phyloP scores from a whole-genome alignment of 73 alveolate genomes.

The Paramecium bursaria region DNA sequence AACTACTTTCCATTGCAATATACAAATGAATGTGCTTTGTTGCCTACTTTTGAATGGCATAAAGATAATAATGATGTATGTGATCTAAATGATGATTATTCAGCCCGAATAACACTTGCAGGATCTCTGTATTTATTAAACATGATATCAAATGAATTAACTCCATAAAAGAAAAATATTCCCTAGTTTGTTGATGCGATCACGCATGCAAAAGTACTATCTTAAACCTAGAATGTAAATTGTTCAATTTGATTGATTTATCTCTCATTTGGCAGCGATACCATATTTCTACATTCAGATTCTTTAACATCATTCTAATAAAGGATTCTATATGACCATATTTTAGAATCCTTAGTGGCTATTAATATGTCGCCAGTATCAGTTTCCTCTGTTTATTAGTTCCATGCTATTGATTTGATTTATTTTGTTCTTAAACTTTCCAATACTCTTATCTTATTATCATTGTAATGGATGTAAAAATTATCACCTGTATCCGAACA shows the following conservation, averaged over 20 bases:
- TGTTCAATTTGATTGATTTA: constrained; percentile 44
- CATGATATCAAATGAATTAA: not conserved
- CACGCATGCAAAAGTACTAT: constrained; percentile 26
- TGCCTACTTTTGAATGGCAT: not conserved
- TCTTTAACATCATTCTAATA: constrained; percentile 5
- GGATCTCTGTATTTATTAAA: constrained; percentile 54
- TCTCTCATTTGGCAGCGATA: constrained; percentile 42
- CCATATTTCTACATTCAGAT: not conserved
- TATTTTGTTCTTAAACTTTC: constrained; percentile 28
- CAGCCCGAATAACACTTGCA: constrained; percentile 43
- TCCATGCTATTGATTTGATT: constrained; percentile 34
- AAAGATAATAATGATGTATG: constrained; percentile 35
- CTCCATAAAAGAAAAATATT: constrained; percentile 53
- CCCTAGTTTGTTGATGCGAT: constrained; percentile 53
- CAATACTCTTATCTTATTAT: not conserved
- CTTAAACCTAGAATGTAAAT: constrained; percentile 23
- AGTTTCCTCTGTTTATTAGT: constrained; percentile 26
- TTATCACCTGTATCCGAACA: constrained; percentile 43
- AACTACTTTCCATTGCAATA: constrained; percentile 36
- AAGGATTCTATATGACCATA: constrained; percentile 46
- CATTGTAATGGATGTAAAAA: constrained; percentile 8
- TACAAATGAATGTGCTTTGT: not conserved
- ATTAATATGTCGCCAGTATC: constrained; percentile 37
- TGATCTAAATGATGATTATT: constrained; percentile 24
- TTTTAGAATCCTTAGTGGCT: constrained; percentile 58